A percentile compares a stretch with the other conserved stretches of the same genome.
These are phyloP conservation scores for Fraxinus latifolia DNA, from an alignment of 305 asterid genomes.

Conservation along the genomic window DNA sequence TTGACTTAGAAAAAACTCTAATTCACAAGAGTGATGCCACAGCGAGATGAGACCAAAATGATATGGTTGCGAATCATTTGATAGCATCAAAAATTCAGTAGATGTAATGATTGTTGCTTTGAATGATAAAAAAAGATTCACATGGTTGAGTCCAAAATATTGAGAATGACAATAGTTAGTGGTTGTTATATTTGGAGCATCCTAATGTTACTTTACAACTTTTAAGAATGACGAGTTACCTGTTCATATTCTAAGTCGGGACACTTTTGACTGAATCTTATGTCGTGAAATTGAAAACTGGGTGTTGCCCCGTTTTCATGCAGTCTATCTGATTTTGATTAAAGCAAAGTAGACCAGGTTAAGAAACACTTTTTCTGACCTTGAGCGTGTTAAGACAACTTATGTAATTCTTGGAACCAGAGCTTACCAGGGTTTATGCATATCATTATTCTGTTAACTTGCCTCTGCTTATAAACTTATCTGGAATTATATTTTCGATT, in stretches of 20 bases:
- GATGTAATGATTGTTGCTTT: background rate
- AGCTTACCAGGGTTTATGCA: background rate
- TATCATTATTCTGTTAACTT: background rate
- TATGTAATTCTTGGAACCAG: background rate
- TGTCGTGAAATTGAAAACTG: background rate
- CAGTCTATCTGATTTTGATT: background rate
- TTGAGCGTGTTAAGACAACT: background rate
- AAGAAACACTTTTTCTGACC: background rate
- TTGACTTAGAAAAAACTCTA: background rate
- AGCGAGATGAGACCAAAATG: background rate
- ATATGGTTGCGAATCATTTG: background rate
- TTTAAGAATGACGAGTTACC: background rate
- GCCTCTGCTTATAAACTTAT: background rate
- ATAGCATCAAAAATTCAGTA: background rate
- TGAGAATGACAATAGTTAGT: background rate
- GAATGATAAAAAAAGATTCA: background rate
- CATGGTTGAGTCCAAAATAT: background rate
- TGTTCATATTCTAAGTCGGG: background rate
- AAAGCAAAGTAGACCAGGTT: background rate
- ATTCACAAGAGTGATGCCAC: background rate
- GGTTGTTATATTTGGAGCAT: background rate
- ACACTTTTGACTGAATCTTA: background rate
- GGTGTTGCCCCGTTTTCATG: background rate
- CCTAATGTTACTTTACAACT: background rate
- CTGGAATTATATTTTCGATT: background rate